These are phyloP conservation scores for Cutaneotrichosporon mucoides DNA, from an alignment of 1,284 basidiomycete genomes.

Conservation along the genomic window DNA sequence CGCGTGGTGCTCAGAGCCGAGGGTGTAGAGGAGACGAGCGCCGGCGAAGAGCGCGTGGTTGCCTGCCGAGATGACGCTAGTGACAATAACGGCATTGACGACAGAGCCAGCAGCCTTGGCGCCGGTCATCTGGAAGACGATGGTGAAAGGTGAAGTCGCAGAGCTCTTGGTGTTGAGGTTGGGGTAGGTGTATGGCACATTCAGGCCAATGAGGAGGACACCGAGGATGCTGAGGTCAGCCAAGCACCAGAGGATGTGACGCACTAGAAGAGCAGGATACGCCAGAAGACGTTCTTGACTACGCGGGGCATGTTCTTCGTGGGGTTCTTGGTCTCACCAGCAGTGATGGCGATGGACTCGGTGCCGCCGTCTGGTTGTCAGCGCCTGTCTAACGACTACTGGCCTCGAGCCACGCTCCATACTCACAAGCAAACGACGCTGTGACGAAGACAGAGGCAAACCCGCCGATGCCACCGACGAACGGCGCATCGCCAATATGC, in stretches of 20 bases:
- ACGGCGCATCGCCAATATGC: slow-evolving; percentile 51
- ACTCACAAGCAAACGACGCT: slow-evolving; percentile 23
- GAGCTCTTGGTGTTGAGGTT: slow-evolving; percentile 59
- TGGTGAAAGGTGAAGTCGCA: slow-evolving; percentile 73
- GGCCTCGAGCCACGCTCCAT: too few species aligned
- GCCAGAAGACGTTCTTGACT: slow-evolving; percentile 67
- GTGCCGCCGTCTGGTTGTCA: slow-evolving; percentile 18
- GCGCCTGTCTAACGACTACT: too few species aligned
- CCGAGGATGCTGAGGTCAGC: slow-evolving; percentile 50
- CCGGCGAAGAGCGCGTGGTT: slow-evolving; percentile 57
- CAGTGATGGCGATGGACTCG: slow-evolving; percentile 49
- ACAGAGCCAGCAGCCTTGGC: slow-evolving; percentile 68
- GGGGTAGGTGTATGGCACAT: slow-evolving; percentile 69
- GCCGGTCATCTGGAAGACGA: slow-evolving; percentile 62
- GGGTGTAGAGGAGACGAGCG: slow-evolving; percentile 55
- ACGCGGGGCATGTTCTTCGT: slow-evolving; percentile 72
- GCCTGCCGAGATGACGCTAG: slow-evolving; percentile 54
- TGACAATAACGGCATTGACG: slow-evolving; percentile 61
- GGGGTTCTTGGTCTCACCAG: slow-evolving; percentile 56
- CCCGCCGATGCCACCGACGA: slow-evolving; percentile 49
- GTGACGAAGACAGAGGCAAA: slow-evolving; percentile 49
- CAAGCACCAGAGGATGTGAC: background rate
- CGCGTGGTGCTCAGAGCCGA: slow-evolving; percentile 52
- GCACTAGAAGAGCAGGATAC: slow-evolving; percentile 65
- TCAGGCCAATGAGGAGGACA: slow-evolving; percentile 63